These are phyloP conservation scores for Lichtheimia ramosa DNA, from an alignment of 371 early-diverging fungal species.

Conservation along the genomic window DNA sequence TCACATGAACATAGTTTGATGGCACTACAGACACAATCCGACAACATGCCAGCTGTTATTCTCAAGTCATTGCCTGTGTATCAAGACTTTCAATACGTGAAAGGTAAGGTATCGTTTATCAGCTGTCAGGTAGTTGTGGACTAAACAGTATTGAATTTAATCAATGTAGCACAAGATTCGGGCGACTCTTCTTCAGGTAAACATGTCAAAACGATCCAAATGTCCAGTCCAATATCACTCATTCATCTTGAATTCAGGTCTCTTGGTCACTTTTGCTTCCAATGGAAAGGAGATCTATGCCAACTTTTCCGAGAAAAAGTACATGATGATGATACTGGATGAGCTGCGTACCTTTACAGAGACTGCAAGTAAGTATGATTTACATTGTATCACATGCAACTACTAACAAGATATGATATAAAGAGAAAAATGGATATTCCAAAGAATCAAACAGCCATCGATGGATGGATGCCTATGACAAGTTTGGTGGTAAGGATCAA, in stretches of 20 bases:
- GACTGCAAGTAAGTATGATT: slow-evolving; percentile 18
- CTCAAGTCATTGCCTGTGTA: slow-evolving; percentile 24
- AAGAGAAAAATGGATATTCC: slow-evolving; percentile 11
- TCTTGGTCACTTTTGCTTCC: slow-evolving; percentile 2
- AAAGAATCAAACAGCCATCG: slow-evolving; percentile 10
- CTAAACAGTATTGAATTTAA: not conserved
- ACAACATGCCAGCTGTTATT: slow-evolving; percentile 31
- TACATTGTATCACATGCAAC: not conserved
- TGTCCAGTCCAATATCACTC: not conserved
- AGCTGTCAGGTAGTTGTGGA: not conserved
- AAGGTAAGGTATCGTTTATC: slow-evolving; percentile 11
- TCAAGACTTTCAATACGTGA: slow-evolving; percentile 21
- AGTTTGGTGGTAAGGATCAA: slow-evolving; percentile 16
- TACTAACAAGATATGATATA: not conserved
- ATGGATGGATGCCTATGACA: slow-evolving; percentile 27
- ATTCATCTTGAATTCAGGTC: not conserved
- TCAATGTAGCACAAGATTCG: not conserved
- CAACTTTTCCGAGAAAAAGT: slow-evolving; percentile 27
- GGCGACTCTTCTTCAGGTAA: not conserved
- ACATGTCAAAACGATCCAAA: not conserved
- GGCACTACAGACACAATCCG: slow-evolving; percentile 21
- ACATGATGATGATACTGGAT: slow-evolving; percentile 24
- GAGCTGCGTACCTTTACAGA: slow-evolving; percentile 13
- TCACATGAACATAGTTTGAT: slow-evolving; percentile 19
- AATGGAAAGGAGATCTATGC: slow-evolving; percentile 12